These are phyloP conservation scores for Xylariaceae sp. DNA, from an alignment of 2,329 filamentous ascomycete species.

Conservation along the genomic window DNA sequence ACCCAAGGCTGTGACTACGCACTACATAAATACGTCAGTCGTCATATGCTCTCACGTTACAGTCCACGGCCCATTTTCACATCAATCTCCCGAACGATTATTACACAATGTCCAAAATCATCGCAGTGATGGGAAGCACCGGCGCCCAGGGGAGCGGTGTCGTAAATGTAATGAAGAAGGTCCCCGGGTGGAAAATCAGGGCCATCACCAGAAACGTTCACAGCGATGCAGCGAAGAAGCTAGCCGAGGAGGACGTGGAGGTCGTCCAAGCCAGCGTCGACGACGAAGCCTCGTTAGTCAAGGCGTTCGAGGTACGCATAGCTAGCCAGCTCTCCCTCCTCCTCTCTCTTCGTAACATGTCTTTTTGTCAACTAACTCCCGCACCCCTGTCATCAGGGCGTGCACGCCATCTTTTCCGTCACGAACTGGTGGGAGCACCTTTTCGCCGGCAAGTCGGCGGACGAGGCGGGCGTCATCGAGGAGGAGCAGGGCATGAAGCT, in stretches of 20 bases:
- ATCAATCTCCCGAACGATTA: background rate
- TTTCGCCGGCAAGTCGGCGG: slow-evolving; percentile 14
- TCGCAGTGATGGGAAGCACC: slow-evolving; percentile 11
- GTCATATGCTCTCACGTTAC: too few relatives aligned
- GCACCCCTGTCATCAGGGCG: background rate
- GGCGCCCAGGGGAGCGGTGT: slow-evolving; percentile 11
- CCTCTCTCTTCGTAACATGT: background rate
- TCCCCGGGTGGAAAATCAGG: slow-evolving; percentile 12
- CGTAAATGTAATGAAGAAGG: slow-evolving; percentile 14
- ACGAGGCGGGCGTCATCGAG: slow-evolving; percentile 41
- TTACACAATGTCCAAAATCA: slow-evolving; percentile 6
- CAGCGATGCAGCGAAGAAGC: slow-evolving; percentile 6
- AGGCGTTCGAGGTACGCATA: slow-evolving; percentile 6
- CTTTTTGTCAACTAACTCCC: too few relatives aligned
- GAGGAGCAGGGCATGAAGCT: slow-evolving; percentile 43
- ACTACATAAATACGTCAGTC: too few relatives aligned
- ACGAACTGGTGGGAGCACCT: slow-evolving; percentile 43
- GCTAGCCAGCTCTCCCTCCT: background rate
- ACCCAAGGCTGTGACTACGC: too few relatives aligned
- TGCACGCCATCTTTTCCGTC: slow-evolving; percentile 40
- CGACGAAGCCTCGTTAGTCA: slow-evolving; percentile 8
- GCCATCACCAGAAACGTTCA: slow-evolving; percentile 9
- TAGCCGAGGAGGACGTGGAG: background rate
- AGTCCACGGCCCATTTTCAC: background rate
- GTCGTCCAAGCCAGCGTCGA: slow-evolving; percentile 9